These are phyloP conservation scores for Cladophialophora bantiana DNA, from an alignment of 2,329 filamentous ascomycete genomes.

Conservation along the genomic window DNA sequence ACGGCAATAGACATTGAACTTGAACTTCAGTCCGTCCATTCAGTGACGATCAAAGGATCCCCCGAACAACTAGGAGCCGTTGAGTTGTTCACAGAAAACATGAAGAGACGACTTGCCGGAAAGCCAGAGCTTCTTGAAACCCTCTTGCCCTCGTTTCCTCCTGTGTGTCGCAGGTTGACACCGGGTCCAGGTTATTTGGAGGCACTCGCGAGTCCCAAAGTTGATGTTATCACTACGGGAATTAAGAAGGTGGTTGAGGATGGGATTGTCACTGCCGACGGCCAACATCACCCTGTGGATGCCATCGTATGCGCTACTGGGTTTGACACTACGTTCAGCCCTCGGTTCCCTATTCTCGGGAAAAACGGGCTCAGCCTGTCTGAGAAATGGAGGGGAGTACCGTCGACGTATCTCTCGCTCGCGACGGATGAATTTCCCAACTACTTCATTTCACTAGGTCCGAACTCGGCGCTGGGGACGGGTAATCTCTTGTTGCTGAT, in stretches of 20 bases:
- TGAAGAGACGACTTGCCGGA: slow-evolving; percentile 34
- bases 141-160: slow-evolving; percentile 39
- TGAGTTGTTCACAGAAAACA: slow-evolving; percentile 30
- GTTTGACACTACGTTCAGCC: slow-evolving; percentile 44
- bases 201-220: slow-evolving; percentile 40
- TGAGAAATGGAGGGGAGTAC: slow-evolving; percentile 47
- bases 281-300: slow-evolving; percentile 40
- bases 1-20: not conserved
- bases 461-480: slow-evolving; percentile 44
- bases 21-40: slow-evolving; percentile 3
- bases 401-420: slow-evolving; percentile 47
- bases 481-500: slow-evolving; percentile 31
- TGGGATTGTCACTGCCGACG: slow-evolving; percentile 37
- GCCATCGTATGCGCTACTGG: slow-evolving; percentile 47
- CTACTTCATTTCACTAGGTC: slow-evolving; percentile 45
- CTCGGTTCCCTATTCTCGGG: slow-evolving; percentile 36
- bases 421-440: slow-evolving; percentile 46
- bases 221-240: slow-evolving; percentile 33
- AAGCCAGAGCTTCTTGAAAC: slow-evolving; percentile 37
- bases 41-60: not conserved
- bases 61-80: slow-evolving; percentile 2
- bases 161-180: slow-evolving; percentile 43
- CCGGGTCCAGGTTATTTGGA: slow-evolving; percentile 44
- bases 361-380: slow-evolving; percentile 38
- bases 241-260: slow-evolving; percentile 36